Base-by-base conservation (phyloP, 441 rosid species). In the Caryocar brasiliense region DNA sequence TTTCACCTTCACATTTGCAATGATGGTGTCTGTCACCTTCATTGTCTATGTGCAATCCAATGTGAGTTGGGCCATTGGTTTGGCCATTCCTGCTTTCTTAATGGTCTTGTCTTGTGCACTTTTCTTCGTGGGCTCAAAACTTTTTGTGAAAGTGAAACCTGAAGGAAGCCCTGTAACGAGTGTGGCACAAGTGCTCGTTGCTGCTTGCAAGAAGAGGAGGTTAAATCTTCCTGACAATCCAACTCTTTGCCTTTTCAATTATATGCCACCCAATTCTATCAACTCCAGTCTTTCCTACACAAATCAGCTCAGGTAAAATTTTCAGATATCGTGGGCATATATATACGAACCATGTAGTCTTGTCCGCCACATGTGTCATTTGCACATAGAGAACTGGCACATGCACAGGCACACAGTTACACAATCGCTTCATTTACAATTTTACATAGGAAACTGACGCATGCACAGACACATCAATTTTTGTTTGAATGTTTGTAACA, bases 1-100 rank as follows among this genome's bases (percentile, higher is more conserved):
- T 36, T 70, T 61, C 68, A 65, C 72, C 52, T 46, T 34, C 42
- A 66, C 72, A 7, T 70, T 65, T 20, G 65, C 68, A 3, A 12
- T 70, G 40, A 61, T 70, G 65, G 56, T 62, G 5, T 65, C 71
- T 0, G 58, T 49, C 3, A 70, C 62, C 9, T 21, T 40, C 47
- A 65, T 65, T 47, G 65, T 65, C n/a, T 62, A 70, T 24, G 58
- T 70, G 10, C 76, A 70, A 19, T 65, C 72, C 8, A 25, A 61
- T 19, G 40, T 58, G 4, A 64, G 60, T 30, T 70, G 75, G 75
- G 44, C 61, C 2, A 59, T 70, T 4, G 67, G 75, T 5, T 44
- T 65, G 5, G 65, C 54, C 3, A 61, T 70, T 22, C 76, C 75
- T 3, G 52, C 75, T 0, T 35, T 32, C 8, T 33, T 65, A 11